phyloP scores from a whole-genome alignment of 352 stramenopile genomes.

The Phytophthora cryptogea region DNA sequence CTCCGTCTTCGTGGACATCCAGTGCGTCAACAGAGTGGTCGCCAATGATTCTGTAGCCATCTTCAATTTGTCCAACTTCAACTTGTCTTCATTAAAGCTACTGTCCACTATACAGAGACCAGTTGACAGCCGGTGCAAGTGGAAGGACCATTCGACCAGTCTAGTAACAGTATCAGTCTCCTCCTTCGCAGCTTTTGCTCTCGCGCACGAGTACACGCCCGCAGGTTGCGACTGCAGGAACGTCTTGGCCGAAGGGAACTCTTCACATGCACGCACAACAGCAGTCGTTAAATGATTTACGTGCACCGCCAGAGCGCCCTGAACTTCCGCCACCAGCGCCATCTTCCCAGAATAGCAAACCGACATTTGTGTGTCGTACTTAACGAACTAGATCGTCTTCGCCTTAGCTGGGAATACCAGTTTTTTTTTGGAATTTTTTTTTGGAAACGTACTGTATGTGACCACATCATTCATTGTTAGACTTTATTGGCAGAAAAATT shows the following conservation, averaged over 20 bases:
- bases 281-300: background rate
- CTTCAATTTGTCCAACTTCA: conserved; percentile 22
- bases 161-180: background rate
- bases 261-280: conserved; percentile 5
- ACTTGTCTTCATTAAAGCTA: conserved; percentile 1
- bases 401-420: too few relatives aligned
- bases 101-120: conserved; percentile 27
- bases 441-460: too few relatives aligned
- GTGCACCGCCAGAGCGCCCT: conserved; percentile 2
- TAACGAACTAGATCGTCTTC: too few relatives aligned
- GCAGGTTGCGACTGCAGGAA: conserved; percentile 52
- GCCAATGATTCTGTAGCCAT: conserved; percentile 15
- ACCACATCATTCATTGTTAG: too few relatives aligned
- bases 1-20: conserved; percentile 1
- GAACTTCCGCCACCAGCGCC: conserved; percentile 21
- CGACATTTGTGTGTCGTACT: background rate
- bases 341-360: background rate
- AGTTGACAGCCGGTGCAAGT: conserved; percentile 49
- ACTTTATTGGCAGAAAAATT: too few relatives aligned
- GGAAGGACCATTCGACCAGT: conserved; percentile 62
- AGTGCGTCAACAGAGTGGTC: conserved; percentile 13
- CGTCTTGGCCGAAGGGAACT: conserved; percentile 42
- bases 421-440: too few relatives aligned
- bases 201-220: conserved; percentile 72
- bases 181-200: conserved; percentile 25